Percentiles rank a stretch among this genome's conserved stretches.
These are phyloP conservation scores for Drechslerella coelobrocha DNA, from an alignment of 2,329 filamentous ascomycete species.

Conservation along the genomic window DNA sequence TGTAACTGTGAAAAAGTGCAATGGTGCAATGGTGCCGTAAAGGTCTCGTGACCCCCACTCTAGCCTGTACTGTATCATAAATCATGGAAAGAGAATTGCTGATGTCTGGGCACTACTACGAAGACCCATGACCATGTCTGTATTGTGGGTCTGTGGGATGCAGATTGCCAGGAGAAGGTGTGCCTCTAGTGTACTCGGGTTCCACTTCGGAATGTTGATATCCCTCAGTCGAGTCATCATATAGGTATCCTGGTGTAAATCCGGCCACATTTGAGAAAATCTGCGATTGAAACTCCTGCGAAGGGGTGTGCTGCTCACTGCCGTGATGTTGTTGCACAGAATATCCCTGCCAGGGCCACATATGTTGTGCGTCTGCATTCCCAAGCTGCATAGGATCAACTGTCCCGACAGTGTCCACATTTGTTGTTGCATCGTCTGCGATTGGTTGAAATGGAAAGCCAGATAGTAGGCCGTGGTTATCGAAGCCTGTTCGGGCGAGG, in stretches of 20 bases:
- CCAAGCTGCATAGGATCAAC: no score
- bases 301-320: conserved; percentile 25
- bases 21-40: background rate
- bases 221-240: conserved; percentile 17
- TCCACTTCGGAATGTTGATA: conserved; percentile 33
- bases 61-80: background rate
- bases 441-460: conserved; percentile 41
- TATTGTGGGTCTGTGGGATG: conserved; percentile 16
- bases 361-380: background rate
- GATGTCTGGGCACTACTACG: background rate
- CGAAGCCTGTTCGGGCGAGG: conserved; percentile 28
- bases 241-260: conserved; percentile 30
- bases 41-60: background rate
- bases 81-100: background rate
- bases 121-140: conserved; percentile 3
- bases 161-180: conserved; percentile 18
- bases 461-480: conserved; percentile 31
- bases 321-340: conserved; percentile 3
- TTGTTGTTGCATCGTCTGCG: conserved; percentile 11
- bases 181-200: conserved; percentile 14
- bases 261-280: conserved; percentile 36
- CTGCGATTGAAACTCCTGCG: conserved; percentile 36
- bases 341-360: background rate
- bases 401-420: background rate
- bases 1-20: conserved; percentile 5